Conservation (phyloP, 2,329 filamentous ascomycete genomes). For the Lachnellula suecica region DNA sequence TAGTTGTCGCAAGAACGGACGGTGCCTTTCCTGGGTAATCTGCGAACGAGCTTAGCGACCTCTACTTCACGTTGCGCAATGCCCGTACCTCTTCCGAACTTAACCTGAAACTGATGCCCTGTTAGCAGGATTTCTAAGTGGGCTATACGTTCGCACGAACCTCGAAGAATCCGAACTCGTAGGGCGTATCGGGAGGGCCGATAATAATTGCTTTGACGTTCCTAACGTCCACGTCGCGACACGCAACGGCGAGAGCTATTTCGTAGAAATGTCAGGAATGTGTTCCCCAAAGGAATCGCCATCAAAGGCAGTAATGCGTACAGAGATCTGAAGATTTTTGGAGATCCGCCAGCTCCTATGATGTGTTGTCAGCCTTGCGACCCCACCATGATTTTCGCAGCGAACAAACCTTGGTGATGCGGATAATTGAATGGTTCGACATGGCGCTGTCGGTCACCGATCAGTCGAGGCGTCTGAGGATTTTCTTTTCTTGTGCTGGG, state of each 20-base stretch:
- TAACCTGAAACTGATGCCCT: slow-evolving; percentile 64
- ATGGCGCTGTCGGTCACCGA: slow-evolving; percentile 40
- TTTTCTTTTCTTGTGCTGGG: slow-evolving; percentile 9
- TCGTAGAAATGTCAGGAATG: slow-evolving; percentile 17
- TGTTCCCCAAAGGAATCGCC: background rate
- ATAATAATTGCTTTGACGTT: slow-evolving; percentile 86
- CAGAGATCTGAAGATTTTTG: slow-evolving; percentile 83
- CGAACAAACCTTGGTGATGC: slow-evolving; percentile 73
- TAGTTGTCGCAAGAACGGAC: slow-evolving; percentile 69
- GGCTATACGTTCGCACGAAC: slow-evolving; percentile 44
- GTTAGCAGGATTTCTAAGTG: slow-evolving; percentile 28
- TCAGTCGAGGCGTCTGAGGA: slow-evolving; percentile 1
- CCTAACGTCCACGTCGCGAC: slow-evolving; percentile 83
- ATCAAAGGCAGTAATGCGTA: slow-evolving; percentile 49
- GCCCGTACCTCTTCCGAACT: slow-evolving; percentile 69
- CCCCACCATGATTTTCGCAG: slow-evolving; percentile 20
- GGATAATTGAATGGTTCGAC: slow-evolving; percentile 84
- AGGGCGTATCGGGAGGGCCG: slow-evolving; percentile 90
- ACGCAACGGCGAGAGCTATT: slow-evolving; percentile 81
- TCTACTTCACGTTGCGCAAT: background rate
- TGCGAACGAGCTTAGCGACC: slow-evolving; percentile 34
- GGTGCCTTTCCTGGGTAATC: slow-evolving; percentile 79
- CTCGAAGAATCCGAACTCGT: slow-evolving; percentile 97
- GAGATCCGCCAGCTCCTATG: slow-evolving; percentile 79
- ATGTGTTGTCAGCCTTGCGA: slow-evolving; percentile 36